Base-by-base conservation (phyloP, 352 stramenopile genomes). In the Pythium biforme region DNA sequence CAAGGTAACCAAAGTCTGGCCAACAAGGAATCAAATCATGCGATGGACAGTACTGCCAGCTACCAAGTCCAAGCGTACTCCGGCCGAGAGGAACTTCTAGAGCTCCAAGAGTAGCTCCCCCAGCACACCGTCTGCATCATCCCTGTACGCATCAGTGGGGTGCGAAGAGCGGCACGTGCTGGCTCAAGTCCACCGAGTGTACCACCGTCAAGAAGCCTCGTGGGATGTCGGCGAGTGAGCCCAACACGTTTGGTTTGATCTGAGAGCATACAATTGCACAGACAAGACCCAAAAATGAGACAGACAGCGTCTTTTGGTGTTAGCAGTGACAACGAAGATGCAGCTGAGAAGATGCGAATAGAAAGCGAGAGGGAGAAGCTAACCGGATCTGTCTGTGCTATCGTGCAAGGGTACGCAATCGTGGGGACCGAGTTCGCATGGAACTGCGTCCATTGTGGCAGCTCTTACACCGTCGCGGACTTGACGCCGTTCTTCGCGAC, bases 121-220 rank as follows among this genome's bases (percentile, higher is more conserved):
- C n/a, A n/a, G n/a, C n/a, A n/a, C n/a, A n/a, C n/a, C n/a, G n/a
- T n/a, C n/a, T n/a, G n/a, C n/a, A n/a, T n/a, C n/a, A n/a, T n/a
- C n/a, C n/a, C n/a, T n/a, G n/a, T n/a, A n/a, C n/a, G n/a, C n/a
- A n/a, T n/a, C n/a, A n/a, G n/a, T n/a, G n/a, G n/a, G n/a, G n/a
- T n/a, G n/a, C n/a, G n/a, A 83, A 66, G 37, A 58, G 64, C 46
- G 68, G 68, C 45, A 74, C 54, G 37, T 61, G 54, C 29, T 61
- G 54, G 40, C 27, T 61, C 54, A 61, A 75, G 64, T 40, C 20
- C 17, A 25, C 12, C 5, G n/a, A 26, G 3, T 48, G 54, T 25
- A n/a, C 52, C 3, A 51, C 57, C 34, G n/a, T 57, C 3, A 22
- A 34, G 17, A 67, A 67, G 33, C 31, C 52, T 14, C 57, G 61